Evolutionary conservation across 1,284 basidiomycete species (phyloP), one percentile per base, ranked within the genome.

Genomic region (Cutaneotrichosporon dermatis): DNA sequence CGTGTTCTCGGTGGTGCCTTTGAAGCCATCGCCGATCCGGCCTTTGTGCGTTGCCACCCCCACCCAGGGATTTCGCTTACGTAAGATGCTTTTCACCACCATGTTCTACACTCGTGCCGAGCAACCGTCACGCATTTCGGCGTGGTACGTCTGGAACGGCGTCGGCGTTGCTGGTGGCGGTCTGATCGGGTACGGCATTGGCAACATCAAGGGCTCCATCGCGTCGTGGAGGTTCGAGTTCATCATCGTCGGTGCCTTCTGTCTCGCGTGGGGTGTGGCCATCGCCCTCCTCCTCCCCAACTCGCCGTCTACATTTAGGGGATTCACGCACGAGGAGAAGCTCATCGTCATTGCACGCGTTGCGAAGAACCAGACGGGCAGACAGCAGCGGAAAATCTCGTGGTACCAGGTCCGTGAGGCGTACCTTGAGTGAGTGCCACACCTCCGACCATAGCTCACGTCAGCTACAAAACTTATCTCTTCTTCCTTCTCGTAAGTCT

Each of bases 21-120:
- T 13, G 81, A 82, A 64, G 80, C 81, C 0, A 76, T 79, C 46
- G 78, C 78, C 16, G 78, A 79, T 65, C 78, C 78, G 3, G 59
- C 59, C 0, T 64, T 64, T 54, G 62, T 61, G 39, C 53, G 41
- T 42, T 40, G 8, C 12, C 39, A 40, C 9, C 39, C 39, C 12
- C 39, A 40, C 12, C 12, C 9, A 40, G 9, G 39, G 39, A 9
- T 40, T 12, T 40, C 35, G 12, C 41, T 16, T 51, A 36, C 25
- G 13, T 41, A 53, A n/a, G 63, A 73, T 73, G 72, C 60, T 74
- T 25, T 67, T 76, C 53, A 78, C 75, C 1, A 65, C 66, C 12
- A 73, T 72, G 69, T 76, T 65, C 61, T 78, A 77, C 61, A 75
- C 73, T 4, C 67, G 77, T 51, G 67, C 60, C 1, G 76, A 79